Percentiles rank a stretch among this genome's conserved stretches.
Evolutionary conservation across 805 yeast genomes (phyloP).

Genomic region (Pichia rugopelliculosa): DNA sequence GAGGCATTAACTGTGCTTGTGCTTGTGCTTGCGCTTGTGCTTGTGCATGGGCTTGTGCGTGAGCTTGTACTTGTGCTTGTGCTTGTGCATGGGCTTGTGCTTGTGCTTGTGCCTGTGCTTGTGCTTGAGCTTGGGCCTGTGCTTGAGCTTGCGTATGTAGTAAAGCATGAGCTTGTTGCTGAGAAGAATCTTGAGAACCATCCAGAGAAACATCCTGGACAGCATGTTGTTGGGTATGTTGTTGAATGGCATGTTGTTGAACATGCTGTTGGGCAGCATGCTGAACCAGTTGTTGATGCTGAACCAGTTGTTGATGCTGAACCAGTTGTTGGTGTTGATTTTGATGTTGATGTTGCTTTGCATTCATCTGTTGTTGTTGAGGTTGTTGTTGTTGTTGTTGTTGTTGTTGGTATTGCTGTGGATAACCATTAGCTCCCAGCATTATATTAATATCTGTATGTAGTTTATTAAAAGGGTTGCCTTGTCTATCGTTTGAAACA

Average conservation of each 20-base stretch:
- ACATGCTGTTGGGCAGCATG: no score
- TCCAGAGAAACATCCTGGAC: no score
- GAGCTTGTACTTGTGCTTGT: constrained; percentile 3
- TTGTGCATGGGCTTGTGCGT: not conserved
- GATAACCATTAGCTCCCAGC: constrained; percentile 4
- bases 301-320: no score
- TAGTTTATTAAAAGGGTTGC: no score
- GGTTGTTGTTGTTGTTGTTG: not conserved
- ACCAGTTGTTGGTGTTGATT: no score
- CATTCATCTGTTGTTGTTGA: not conserved
- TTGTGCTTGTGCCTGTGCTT: constrained; percentile 6
- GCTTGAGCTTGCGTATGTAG: not conserved
- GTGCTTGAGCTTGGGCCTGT: constrained; percentile 8
- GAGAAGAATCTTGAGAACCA: not conserved
- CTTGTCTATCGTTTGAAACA: no score
- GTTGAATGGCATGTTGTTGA: not conserved
- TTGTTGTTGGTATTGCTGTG: not conserved
- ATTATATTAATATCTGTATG: not conserved
- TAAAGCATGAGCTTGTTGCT: constrained; percentile 22
- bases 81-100: constrained; percentile 3
- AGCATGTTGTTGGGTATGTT: no score
- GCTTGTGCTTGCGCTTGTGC: not conserved
- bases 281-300: no score
- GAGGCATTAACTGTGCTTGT: not conserved
- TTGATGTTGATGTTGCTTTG: not conserved